Evolutionary conservation across 2,329 filamentous ascomycete species (phyloP), one percentile per base, ranked within the genome.

Genomic region (Pleomassaria siparia): DNA sequence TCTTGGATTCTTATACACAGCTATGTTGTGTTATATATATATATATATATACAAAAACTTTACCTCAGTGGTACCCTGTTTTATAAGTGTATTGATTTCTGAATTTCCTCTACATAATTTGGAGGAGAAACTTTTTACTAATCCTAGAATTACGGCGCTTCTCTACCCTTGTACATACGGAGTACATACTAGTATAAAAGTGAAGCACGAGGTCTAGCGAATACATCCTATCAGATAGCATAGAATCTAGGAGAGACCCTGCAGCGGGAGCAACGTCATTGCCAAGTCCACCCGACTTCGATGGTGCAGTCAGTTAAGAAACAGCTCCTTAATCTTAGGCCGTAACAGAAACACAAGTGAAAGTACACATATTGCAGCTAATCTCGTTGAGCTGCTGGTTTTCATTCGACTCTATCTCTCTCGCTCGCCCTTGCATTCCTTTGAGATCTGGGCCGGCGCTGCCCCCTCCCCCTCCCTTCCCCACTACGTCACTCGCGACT

Each of bases 371-470:
- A 12, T 18, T 18, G 15, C 43, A 4, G 10, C 32, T 18, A 2
- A 26, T 18, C 22, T 6, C 12, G 30, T 28, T 22, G 4, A 9
- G 10, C 16, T 25, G 12, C 15, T 16, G 11, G 18, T 18, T 3
- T 6, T 18, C 37, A 26, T 41, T 10, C 25, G 29, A 20, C 24
- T 44, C n/a, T n/a, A n/a, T n/a, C n/a, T 36, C 28, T 43, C 44
- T 48, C 42, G 50, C 47, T 20, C 35, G 52, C 51, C 50, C 53
- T 50, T 52, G 46, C 46, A 47, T 55, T 46, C 45, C 47, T 54
- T 58, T 53, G 42, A 58, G 12, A 24, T 20, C 43, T 40, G 24
- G 40, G 30, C 39, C 43, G 39, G 33, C 21, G 33, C 40, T 42
- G 32, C 44, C 28, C 39, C 50, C 40, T 50, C 41, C 51, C 49